Percentiles rank a stretch among this genome's conserved stretches.
phyloP scores from a whole-genome alignment of 2,329 filamentous ascomycete genomes.

The Alternaria sp. region DNA sequence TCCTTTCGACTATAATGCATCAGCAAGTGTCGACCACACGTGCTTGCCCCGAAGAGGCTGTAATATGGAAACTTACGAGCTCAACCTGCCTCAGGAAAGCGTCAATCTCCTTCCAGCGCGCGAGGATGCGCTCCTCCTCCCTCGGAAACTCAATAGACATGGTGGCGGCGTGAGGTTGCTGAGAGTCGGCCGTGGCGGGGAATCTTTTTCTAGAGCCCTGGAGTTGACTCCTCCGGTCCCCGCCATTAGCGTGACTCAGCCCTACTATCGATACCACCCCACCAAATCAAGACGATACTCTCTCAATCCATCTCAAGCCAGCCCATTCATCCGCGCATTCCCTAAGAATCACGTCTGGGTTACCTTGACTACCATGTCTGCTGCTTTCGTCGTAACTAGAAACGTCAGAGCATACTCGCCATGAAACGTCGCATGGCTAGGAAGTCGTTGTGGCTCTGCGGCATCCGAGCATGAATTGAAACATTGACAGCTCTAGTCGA shows the following conservation, averaged over 20 bases:
- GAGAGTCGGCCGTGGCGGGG: slow-evolving; percentile 32
- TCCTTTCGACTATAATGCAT: slow-evolving; percentile 67
- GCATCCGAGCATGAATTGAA: slow-evolving; percentile 12
- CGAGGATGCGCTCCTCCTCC: slow-evolving; percentile 85
- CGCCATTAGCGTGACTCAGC: slow-evolving; percentile 29
- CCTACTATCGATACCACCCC: slow-evolving; percentile 32
- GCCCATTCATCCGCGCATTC: no score
- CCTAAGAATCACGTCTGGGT: not conserved
- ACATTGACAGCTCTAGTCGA: slow-evolving; percentile 15
- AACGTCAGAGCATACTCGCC: not conserved
- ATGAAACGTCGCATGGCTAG: slow-evolving; percentile 3
- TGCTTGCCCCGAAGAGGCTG: not conserved
- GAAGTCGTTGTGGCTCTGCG: not conserved
- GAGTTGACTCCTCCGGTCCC: slow-evolving; percentile 33
- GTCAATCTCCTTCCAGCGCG: slow-evolving; percentile 88
- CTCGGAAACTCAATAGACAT: slow-evolving; percentile 94
- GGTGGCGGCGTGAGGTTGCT: slow-evolving; percentile 35
- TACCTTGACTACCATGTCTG: not conserved
- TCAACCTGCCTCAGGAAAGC: slow-evolving; percentile 90
- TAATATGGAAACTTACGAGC: slow-evolving; percentile 56
- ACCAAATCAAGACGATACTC: not conserved
- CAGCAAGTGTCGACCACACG: slow-evolving; percentile 5
- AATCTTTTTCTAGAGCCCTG: slow-evolving; percentile 33
- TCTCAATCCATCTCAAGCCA: not conserved
- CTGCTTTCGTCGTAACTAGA: not conserved